A percentile compares a stretch with the other conserved stretches of the same genome.
These are phyloP conservation scores for Solanum clarkiae DNA, from an alignment of 257 asterid genomes.

Conservation along the genomic window DNA sequence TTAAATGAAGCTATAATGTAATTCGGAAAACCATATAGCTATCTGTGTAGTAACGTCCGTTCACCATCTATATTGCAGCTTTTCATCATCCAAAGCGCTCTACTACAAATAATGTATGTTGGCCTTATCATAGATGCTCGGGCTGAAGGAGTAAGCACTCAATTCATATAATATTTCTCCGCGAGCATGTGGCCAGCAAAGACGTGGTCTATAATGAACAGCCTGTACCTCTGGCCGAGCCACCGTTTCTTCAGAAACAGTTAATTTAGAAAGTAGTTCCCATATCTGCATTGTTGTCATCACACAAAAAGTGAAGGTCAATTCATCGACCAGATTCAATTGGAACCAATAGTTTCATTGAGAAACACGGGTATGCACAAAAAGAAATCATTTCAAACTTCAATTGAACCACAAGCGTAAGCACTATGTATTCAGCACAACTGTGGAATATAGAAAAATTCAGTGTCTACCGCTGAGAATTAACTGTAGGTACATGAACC, in stretches of 20 bases:
- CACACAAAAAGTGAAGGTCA: neutral
- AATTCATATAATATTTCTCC: neutral
- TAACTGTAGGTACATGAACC: too few relatives aligned
- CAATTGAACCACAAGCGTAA: neutral
- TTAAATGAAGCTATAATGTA: too few relatives aligned
- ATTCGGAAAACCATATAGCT: too few relatives aligned
- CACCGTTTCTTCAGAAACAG: constrained; percentile 87
- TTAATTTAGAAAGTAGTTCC: constrained; percentile 94
- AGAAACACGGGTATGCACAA: neutral
- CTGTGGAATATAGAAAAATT: too few relatives aligned
- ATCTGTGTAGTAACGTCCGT: too few relatives aligned
- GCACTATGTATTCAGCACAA: too few relatives aligned
- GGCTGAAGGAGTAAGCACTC: too few relatives aligned
- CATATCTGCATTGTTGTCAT: constrained; percentile 32
- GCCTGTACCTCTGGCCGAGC: constrained; percentile 66
- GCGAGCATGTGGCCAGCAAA: constrained; percentile 45
- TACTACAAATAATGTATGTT: too few relatives aligned
- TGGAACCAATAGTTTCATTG: neutral
- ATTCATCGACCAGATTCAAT: neutral
- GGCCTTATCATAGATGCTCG: too few relatives aligned
- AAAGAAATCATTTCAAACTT: neutral
- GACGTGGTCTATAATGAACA: constrained; percentile 53
- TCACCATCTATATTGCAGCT: too few relatives aligned
- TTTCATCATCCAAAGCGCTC: too few relatives aligned
- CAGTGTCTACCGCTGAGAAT: too few relatives aligned